phyloP scores from a whole-genome alignment of 495 filamentous ascomycete species.

The Terfezia boudieri region DNA sequence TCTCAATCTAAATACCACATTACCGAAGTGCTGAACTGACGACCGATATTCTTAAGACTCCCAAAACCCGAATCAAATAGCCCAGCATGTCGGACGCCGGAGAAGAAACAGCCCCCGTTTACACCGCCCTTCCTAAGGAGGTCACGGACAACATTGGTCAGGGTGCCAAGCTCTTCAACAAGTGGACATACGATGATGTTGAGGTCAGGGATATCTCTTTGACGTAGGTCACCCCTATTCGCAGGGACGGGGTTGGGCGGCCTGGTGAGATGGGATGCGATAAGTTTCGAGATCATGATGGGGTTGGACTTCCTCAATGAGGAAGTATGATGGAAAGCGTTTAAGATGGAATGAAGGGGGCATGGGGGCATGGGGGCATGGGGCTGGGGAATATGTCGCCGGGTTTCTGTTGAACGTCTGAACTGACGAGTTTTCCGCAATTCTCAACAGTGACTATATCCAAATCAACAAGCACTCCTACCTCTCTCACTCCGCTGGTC shows the following conservation, averaged over 20 bases:
- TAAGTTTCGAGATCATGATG: neutral
- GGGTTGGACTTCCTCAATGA: neutral
- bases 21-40: too few species aligned
- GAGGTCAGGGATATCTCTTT: slow-evolving; percentile 97
- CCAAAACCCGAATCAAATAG: too few species aligned
- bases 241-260: neutral
- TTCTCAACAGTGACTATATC: slow-evolving; percentile 71
- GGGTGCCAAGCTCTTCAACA: slow-evolving; percentile 95
- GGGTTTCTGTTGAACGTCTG: neutral
- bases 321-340: neutral
- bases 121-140: slow-evolving; percentile 78
- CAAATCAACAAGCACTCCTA: slow-evolving; percentile 98
- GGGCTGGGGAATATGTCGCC: neutral
- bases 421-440: neutral
- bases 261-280: neutral
- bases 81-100: slow-evolving; percentile 81
- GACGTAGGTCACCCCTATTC: slow-evolving; percentile 48
- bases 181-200: slow-evolving; percentile 95
- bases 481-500: slow-evolving; percentile 92
- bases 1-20: too few species aligned
- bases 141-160: slow-evolving; percentile 63
- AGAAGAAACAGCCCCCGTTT: slow-evolving; percentile 69
- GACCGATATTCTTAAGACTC: too few species aligned
- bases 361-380: slow-evolving; percentile 2
- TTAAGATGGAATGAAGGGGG: neutral